Percentiles rank a stretch among this genome's conserved stretches.
Evolutionary conservation across 768 basidiomycete genomes (phyloP).

Genomic region (Cystobasidium ongulense): DNA sequence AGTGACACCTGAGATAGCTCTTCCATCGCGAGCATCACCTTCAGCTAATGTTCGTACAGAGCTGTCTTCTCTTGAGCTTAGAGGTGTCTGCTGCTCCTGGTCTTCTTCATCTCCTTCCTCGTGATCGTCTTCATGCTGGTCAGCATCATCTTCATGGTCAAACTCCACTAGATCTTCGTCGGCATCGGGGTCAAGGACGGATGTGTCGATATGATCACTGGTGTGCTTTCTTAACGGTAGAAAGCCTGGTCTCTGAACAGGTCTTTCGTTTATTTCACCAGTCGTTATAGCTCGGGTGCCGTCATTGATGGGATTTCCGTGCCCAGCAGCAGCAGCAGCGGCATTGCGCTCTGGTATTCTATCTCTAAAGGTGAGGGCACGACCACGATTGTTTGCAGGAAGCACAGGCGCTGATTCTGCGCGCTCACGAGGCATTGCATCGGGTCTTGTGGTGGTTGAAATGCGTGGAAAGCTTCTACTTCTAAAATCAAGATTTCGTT

Average conservation of each 20-base stretch:
- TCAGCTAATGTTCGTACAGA: not conserved
- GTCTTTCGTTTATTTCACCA: not conserved
- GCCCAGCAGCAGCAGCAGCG: not conserved
- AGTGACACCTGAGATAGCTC: not conserved
- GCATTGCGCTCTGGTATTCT: not conserved
- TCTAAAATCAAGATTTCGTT: too few relatives aligned
- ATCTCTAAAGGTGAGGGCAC: not conserved
- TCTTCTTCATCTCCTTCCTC: not conserved
- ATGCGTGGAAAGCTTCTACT: too few relatives aligned
- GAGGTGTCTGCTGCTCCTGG: not conserved
- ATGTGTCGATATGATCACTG: slow-evolving; percentile 10
- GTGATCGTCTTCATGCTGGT: not conserved
- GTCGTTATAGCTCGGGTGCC: not conserved
- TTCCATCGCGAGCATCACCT: not conserved
- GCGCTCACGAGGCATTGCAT: not conserved
- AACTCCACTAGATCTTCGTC: not conserved
- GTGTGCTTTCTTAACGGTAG: not conserved
- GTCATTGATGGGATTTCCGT: not conserved
- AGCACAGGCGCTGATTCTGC: not conserved
- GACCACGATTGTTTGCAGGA: not conserved
- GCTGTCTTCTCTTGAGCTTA: not conserved
- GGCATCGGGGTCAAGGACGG: slow-evolving; percentile 1
- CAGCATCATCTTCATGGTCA: slow-evolving; percentile 1
- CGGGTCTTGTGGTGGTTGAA: too few relatives aligned
- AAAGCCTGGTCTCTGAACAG: not conserved